Evolutionary conservation across 768 basidiomycete genomes (phyloP).

Genomic region (Kwoniella mangroviensis): DNA sequence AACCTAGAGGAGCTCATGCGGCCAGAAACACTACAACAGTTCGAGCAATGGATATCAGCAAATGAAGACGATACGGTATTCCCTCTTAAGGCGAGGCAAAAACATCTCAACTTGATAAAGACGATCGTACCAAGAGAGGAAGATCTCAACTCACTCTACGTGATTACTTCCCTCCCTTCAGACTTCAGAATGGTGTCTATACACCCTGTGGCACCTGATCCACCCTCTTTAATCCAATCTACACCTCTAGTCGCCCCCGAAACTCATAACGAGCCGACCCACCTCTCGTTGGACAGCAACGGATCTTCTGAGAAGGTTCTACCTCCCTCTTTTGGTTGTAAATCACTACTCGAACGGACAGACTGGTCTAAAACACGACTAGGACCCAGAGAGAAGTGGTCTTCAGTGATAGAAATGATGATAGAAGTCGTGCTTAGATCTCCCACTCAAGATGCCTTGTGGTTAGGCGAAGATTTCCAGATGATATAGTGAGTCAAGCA

Average conservation of each 20-base stretch:
- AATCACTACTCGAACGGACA: conserved; percentile 23
- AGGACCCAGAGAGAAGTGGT: conserved; percentile 38
- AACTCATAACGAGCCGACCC: not conserved
- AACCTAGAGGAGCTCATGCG: not conserved
- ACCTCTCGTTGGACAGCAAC: not conserved
- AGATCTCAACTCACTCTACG: not conserved
- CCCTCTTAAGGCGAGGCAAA: not conserved
- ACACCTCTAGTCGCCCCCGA: not conserved
- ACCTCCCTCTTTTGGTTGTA: conserved; percentile 10
- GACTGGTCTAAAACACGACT: conserved; percentile 43
- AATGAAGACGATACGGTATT: not conserved
- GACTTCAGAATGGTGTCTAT: not conserved
- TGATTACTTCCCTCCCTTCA: conserved; percentile 6
- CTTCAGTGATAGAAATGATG: conserved; percentile 33
- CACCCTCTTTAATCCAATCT: not conserved
- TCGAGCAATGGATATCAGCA: conserved; percentile 1
- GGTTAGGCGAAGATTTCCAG: conserved; percentile 39
- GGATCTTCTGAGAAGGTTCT: not conserved
- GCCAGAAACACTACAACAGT: not conserved
- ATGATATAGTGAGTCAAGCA: conserved; percentile 42
- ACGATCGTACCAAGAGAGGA: not conserved
- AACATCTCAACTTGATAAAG: conserved; percentile 4
- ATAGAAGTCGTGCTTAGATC: conserved; percentile 27
- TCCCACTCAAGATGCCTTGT: conserved; percentile 40
- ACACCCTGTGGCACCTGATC: not conserved